phyloP scores from a whole-genome alignment of 1,139 yeast species.

The Blastobotrys persicus region DNA sequence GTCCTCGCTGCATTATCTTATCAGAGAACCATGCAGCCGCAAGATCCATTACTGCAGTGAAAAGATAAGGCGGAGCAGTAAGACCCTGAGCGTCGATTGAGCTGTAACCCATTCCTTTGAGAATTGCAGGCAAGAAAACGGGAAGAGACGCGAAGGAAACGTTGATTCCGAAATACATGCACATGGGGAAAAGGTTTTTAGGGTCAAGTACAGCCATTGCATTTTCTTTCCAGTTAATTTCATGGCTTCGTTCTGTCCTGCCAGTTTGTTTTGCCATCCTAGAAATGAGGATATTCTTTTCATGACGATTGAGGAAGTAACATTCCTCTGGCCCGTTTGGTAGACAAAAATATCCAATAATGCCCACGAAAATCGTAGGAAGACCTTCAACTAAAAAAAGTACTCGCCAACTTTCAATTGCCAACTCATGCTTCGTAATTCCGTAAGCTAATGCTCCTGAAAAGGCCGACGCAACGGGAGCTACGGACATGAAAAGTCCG shows the following conservation, averaged over 20 bases:
- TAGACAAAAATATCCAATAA: slow-evolving; percentile 35
- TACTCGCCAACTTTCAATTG: slow-evolving; percentile 37
- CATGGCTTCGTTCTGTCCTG: slow-evolving; percentile 19
- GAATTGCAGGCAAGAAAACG: slow-evolving; percentile 30
- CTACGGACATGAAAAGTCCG: slow-evolving; percentile 50
- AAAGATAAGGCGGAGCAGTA: slow-evolving; percentile 32
- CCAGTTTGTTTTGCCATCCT: slow-evolving; percentile 30
- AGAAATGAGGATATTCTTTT: slow-evolving; percentile 30
- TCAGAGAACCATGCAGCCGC: slow-evolving; percentile 27
- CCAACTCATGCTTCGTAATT: slow-evolving; percentile 36
- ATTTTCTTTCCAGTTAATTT: slow-evolving; percentile 24
- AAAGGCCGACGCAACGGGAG: slow-evolving; percentile 35
- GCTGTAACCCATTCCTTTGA: slow-evolving; percentile 32
- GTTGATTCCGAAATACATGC: slow-evolving; percentile 33
- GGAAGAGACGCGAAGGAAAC: slow-evolving; percentile 34
- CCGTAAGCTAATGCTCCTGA: slow-evolving; percentile 37
- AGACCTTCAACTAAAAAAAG: slow-evolving; percentile 43
- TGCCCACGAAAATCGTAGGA: slow-evolving; percentile 37
- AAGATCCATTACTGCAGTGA: slow-evolving; percentile 27
- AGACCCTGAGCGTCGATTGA: slow-evolving; percentile 31
- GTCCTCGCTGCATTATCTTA: slow-evolving; percentile 29
- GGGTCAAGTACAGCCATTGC: slow-evolving; percentile 23
- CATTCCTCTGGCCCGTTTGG: slow-evolving; percentile 48
- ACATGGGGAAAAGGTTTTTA: slow-evolving; percentile 25
- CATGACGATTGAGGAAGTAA: slow-evolving; percentile 29